Conservation (phyloP, 2,329 filamentous ascomycete species). For the Monosporascus sp. region DNA sequence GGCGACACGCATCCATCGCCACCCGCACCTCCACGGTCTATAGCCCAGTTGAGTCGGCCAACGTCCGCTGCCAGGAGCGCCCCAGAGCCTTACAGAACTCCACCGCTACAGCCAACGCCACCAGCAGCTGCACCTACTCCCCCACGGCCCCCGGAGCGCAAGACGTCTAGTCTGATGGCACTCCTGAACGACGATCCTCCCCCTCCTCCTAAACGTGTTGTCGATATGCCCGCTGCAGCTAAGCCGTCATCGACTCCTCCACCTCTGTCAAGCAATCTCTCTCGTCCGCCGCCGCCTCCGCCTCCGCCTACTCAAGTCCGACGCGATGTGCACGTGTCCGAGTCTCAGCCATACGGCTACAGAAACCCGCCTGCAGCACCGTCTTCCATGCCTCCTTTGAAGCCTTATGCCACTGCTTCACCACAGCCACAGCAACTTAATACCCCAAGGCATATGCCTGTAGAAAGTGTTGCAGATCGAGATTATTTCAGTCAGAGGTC, state of each 20-base stretch:
- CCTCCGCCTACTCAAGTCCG: slow-evolving; percentile 38
- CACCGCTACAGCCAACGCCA: slow-evolving; percentile 31
- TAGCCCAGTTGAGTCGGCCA: slow-evolving; percentile 25
- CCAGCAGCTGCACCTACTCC: slow-evolving; percentile 34
- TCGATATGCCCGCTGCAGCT: slow-evolving; percentile 37
- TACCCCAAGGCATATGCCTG: slow-evolving; percentile 39
- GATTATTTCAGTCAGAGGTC: slow-evolving; percentile 43
- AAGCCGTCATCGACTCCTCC: slow-evolving; percentile 47
- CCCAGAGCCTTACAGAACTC: slow-evolving; percentile 26
- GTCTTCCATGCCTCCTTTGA: slow-evolving; percentile 49
- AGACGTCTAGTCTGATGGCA: slow-evolving; percentile 59
- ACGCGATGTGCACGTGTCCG: slow-evolving; percentile 35
- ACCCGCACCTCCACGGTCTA: slow-evolving; percentile 29
- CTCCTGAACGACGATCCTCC: slow-evolving; percentile 56
- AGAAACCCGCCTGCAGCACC: slow-evolving; percentile 30
- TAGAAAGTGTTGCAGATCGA: slow-evolving; percentile 31
- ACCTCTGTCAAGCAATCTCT: slow-evolving; percentile 35
- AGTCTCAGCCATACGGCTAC: slow-evolving; percentile 42
- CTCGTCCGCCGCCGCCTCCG: slow-evolving; percentile 34
- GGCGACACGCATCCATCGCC: slow-evolving; percentile 35
- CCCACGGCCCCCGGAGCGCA: slow-evolving; percentile 43
- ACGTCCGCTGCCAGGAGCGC: slow-evolving; percentile 21
- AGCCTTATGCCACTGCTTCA: slow-evolving; percentile 46
- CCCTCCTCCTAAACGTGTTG: slow-evolving; percentile 44
- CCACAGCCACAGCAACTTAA: slow-evolving; percentile 44